Evolutionary conservation across 2,329 filamentous ascomycete genomes (phyloP).

Genomic region (Stachybotrys elegans): DNA sequence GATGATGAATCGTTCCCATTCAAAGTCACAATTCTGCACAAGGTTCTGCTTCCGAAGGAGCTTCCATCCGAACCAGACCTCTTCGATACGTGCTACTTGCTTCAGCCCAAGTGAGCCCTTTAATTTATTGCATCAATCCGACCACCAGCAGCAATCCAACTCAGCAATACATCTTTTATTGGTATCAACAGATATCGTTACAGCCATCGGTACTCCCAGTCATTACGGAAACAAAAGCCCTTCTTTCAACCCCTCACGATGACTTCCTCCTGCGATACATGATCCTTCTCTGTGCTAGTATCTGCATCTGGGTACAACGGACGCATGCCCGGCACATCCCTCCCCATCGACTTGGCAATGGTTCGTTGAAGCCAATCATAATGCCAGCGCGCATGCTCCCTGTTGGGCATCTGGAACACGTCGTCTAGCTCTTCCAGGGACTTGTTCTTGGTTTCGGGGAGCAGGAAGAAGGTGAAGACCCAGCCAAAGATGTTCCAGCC

Average conservation of each 20-base stretch:
- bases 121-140: too few species aligned
- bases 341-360: too few species aligned
- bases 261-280: too few species aligned
- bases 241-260: too few species aligned
- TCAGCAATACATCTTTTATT: too few species aligned
- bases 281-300: too few species aligned
- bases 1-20: conserved; percentile 32
- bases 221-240: too few species aligned
- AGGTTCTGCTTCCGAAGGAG: conserved; percentile 35
- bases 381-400: conserved; percentile 36
- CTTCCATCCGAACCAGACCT: conserved; percentile 39
- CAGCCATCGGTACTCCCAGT: too few species aligned
- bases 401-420: conserved; percentile 37
- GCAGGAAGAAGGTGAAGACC: conserved; percentile 42
- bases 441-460: conserved; percentile 46
- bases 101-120: conserved; percentile 29
- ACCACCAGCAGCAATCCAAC: too few species aligned
- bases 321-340: too few species aligned
- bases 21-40: conserved; percentile 34
- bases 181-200: too few species aligned
- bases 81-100: conserved; percentile 39
- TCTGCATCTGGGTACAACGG: too few species aligned
- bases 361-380: conserved; percentile 10
- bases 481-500: conserved; percentile 40
- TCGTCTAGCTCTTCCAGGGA: conserved; percentile 46